Evolutionary conservation across 2,329 filamentous ascomycete species (phyloP).

Genomic region (Pseudocercospora pini-densiflorae): DNA sequence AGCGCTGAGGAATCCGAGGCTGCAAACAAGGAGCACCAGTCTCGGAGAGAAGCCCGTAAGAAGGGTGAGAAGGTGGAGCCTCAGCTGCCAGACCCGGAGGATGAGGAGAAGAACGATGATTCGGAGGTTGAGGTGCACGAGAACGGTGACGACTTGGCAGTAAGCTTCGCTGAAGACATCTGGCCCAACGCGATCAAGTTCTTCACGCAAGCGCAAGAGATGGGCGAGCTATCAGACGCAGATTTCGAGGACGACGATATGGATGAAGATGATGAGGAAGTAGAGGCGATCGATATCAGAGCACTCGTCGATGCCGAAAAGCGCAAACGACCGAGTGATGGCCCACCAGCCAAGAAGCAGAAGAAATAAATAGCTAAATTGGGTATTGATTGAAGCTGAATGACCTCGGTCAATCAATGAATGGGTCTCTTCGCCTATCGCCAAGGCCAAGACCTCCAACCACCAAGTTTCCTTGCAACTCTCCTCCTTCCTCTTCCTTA

Average conservation of each 20-base stretch:
- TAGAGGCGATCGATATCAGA: conserved; percentile 54
- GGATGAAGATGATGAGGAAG: conserved; percentile 56
- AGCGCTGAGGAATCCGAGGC: conserved; percentile 72
- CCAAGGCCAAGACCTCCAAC: not conserved
- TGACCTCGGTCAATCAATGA: not conserved
- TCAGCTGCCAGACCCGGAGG: conserved; percentile 40
- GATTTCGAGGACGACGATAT: conserved; percentile 72
- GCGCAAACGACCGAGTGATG: conserved; percentile 50
- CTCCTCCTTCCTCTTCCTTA: not conserved
- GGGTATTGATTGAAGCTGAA: not conserved
- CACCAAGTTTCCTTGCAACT: not conserved
- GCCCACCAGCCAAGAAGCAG: conserved; percentile 45
- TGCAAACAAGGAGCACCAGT: conserved; percentile 64
- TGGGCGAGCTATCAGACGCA: conserved; percentile 61
- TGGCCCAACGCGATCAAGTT: conserved; percentile 89
- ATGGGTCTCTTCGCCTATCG: not conserved
- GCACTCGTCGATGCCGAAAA: conserved; percentile 47
- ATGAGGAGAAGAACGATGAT: conserved; percentile 64
- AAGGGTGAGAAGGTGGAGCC: conserved; percentile 40
- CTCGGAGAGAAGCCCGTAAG: conserved; percentile 56
- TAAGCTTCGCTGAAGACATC: conserved; percentile 81
- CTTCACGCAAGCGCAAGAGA: conserved; percentile 75
- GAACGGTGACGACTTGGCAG: conserved; percentile 81
- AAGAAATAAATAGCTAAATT: conserved; percentile 35
- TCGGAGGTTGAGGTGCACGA: conserved; percentile 83